Conservation (phyloP, 2,329 filamentous ascomycete genomes). For the Ascochyta lentis region DNA sequence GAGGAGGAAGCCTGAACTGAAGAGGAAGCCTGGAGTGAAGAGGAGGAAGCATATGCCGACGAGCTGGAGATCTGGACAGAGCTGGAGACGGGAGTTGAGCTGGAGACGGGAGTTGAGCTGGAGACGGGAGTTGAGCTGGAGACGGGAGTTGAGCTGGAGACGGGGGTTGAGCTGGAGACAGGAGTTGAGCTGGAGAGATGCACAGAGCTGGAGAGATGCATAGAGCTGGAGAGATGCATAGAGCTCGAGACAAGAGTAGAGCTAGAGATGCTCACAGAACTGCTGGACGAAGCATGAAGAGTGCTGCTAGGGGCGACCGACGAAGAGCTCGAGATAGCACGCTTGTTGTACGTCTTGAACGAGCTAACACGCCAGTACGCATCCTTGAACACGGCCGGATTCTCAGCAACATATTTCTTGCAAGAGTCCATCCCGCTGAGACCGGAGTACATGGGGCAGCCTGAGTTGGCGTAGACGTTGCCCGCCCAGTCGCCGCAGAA, state of each 20-base stretch:
- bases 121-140: background rate
- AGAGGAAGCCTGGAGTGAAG: background rate
- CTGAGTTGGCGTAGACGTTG: constrained; percentile 65
- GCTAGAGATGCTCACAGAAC: constrained; percentile 2
- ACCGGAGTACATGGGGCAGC: constrained; percentile 55
- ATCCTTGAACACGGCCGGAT: constrained; percentile 71
- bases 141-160: background rate
- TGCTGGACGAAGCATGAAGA: constrained; percentile 9
- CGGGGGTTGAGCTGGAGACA: background rate
- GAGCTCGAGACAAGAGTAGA: background rate
- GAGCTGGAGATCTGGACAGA: background rate
- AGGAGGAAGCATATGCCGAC: background rate
- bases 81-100: background rate
- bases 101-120: background rate
- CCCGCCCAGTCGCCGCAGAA: constrained; percentile 91
- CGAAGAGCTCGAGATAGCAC: constrained; percentile 19
- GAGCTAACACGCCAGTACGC: constrained; percentile 73
- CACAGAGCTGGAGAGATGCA: background rate
- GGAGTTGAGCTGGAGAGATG: background rate
- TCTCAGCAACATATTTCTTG: constrained; percentile 71
- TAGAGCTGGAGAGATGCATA: too few relatives aligned
- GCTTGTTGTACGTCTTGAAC: constrained; percentile 35
- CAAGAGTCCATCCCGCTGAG: constrained; percentile 56
- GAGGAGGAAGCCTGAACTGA: background rate
- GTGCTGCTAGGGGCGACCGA: constrained; percentile 18